phyloP scores from a whole-genome alignment of 768 basidiomycete species.

The Pleurotus giganteus region DNA sequence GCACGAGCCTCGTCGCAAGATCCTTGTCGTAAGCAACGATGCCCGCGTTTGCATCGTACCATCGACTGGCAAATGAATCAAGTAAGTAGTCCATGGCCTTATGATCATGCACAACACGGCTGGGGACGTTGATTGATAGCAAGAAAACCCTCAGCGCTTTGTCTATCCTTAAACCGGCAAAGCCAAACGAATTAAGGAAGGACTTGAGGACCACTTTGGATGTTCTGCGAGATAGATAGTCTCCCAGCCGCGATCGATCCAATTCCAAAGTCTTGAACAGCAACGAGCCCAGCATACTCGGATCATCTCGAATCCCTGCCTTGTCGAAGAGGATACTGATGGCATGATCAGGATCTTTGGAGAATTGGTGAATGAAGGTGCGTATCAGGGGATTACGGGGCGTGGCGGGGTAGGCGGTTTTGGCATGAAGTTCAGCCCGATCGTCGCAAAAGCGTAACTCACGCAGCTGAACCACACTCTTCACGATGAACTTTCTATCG shows the following conservation, averaged over 20 bases:
- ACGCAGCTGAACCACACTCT: conserved; percentile 80
- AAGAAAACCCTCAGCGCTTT: conserved; percentile 88
- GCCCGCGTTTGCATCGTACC: conserved; percentile 86
- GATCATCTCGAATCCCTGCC: conserved; percentile 59
- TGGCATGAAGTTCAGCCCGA: conserved; percentile 57
- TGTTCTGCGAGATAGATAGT: conserved; percentile 74
- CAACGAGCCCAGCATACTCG: conserved; percentile 71
- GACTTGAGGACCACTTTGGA: conserved; percentile 77
- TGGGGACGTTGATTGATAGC: conserved; percentile 67
- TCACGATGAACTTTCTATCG: conserved; percentile 84
- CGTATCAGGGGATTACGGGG: conserved; percentile 63
- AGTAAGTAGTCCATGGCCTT: conserved; percentile 67
- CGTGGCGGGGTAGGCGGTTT: conserved; percentile 33
- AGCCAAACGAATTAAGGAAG: conserved; percentile 87
- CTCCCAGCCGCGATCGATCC: conserved; percentile 79
- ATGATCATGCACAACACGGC: conserved; percentile 31
- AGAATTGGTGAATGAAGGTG: conserved; percentile 77
- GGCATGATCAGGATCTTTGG: conserved; percentile 77
- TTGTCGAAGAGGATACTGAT: conserved; percentile 68
- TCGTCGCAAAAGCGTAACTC: conserved; percentile 70
- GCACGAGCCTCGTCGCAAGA: conserved; percentile 71
- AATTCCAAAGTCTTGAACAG: conserved; percentile 83
- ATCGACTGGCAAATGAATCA: conserved; percentile 81
- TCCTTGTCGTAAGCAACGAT: conserved; percentile 82
- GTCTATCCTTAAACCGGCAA: conserved; percentile 80